A percentile compares a stretch with the other conserved stretches of the same genome.
Evolutionary conservation across 345 rosid species (phyloP).

Genomic region (Zanthoxylum bungeanum): DNA sequence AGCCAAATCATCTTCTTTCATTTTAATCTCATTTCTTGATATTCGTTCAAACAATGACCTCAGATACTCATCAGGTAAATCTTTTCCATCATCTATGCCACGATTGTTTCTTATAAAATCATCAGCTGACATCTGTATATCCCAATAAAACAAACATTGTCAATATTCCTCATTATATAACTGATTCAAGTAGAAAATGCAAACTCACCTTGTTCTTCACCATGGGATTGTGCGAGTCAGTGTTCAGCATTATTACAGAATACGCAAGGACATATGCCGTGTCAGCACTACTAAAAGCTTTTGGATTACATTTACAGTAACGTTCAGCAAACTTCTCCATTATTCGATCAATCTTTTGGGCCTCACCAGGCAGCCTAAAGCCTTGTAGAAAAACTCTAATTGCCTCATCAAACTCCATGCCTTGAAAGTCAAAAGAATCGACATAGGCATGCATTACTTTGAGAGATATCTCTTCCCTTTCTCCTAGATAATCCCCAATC

Average conservation of each 20-base stretch:
- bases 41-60: slow-evolving; percentile 90
- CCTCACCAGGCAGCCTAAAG: slow-evolving; percentile 98
- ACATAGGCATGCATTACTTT: slow-evolving; percentile 99
- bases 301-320: slow-evolving; percentile 95
- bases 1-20: slow-evolving; percentile 89
- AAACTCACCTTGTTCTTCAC: slow-evolving; percentile 90
- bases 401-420: slow-evolving; percentile 95
- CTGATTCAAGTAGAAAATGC: slow-evolving; percentile 20
- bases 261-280: slow-evolving; percentile 99
- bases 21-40: slow-evolving; percentile 94
- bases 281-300: slow-evolving; percentile 90
- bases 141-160: slow-evolving; percentile 24
- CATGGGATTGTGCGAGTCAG: slow-evolving; percentile 98
- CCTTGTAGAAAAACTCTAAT: slow-evolving; percentile 81
- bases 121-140: slow-evolving; percentile 93
- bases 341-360: slow-evolving; percentile 97
- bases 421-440: slow-evolving; percentile 88
- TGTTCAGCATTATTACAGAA: slow-evolving; percentile 95
- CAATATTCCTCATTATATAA: slow-evolving; percentile 24
- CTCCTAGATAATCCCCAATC: slow-evolving; percentile 98
- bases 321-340: slow-evolving; percentile 99
- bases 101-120: slow-evolving; percentile 96
- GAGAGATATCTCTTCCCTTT: slow-evolving; percentile 89
- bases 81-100: slow-evolving; percentile 98
- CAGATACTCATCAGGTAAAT: slow-evolving; percentile 86